Evolutionary conservation across 306 rosid species (phyloP).

Genomic region (Cicer pinnatifidum): DNA sequence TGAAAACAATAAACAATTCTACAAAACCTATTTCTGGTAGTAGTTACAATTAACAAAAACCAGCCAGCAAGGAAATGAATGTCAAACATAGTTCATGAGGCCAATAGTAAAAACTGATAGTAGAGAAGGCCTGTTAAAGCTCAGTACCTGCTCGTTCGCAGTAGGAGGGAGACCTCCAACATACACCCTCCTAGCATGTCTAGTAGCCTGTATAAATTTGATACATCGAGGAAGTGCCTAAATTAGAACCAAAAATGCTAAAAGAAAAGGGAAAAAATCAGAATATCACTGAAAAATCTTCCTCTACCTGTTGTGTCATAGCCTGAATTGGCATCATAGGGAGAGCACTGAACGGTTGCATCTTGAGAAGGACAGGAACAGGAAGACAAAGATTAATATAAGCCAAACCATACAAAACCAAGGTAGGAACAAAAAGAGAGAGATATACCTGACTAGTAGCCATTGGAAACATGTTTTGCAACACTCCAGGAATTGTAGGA

Average conservation of each 20-base stretch:
- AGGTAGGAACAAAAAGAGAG: background rate
- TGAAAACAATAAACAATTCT: background rate
- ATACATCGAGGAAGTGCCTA: slow-evolving; percentile 34
- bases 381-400: slow-evolving; percentile 32
- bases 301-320: slow-evolving; percentile 94
- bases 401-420: slow-evolving; percentile 8
- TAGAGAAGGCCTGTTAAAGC: background rate
- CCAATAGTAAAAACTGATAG: background rate
- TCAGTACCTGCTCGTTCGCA: slow-evolving; percentile 89
- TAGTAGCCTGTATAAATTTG: slow-evolving; percentile 71
- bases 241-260: background rate
- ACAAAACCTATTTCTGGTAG: slow-evolving; percentile 8
- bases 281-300: background rate
- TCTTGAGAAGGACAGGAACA: slow-evolving; percentile 40
- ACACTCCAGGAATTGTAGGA: slow-evolving; percentile 86
- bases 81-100: background rate
- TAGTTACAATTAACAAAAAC: slow-evolving; percentile 6
- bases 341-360: slow-evolving; percentile 78
- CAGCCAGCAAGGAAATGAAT: background rate
- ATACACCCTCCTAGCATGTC: slow-evolving; percentile 98
- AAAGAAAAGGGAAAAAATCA: background rate
- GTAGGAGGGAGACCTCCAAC: slow-evolving; percentile 99
- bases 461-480: slow-evolving; percentile 85
- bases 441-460: slow-evolving; percentile 76
- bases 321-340: slow-evolving; percentile 99